These are phyloP conservation scores for Penicillium bovifimosum DNA, from an alignment of 495 filamentous ascomycete genomes.

Conservation along the genomic window DNA sequence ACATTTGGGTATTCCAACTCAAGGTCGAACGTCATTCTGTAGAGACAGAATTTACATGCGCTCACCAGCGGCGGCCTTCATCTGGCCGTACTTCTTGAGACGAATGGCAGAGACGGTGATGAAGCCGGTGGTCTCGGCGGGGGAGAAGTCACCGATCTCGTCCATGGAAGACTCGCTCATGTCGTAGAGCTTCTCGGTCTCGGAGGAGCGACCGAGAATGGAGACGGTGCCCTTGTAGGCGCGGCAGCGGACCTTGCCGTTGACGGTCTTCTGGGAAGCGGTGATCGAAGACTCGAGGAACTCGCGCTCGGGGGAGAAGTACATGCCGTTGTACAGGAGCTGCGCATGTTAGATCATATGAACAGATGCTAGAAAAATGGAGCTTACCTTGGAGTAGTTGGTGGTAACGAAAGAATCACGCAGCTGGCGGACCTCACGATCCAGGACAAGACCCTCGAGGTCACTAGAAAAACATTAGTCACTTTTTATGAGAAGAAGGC, in stretches of 20 bases:
- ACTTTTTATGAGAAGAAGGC: neutral
- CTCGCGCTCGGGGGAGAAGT: conserved; percentile 75
- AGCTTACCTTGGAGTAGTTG: conserved; percentile 58
- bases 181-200: conserved; percentile 82
- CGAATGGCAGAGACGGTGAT: conserved; percentile 79
- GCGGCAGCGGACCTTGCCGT: conserved; percentile 64
- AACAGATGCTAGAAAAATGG: neutral
- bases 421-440: conserved; percentile 75
- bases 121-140: conserved; percentile 70
- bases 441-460: conserved; percentile 79
- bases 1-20: conserved; percentile 15
- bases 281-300: conserved; percentile 69
- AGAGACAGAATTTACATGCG: conserved; percentile 14
- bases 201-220: conserved; percentile 67
- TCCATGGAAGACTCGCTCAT: conserved; percentile 82
- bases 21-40: neutral
- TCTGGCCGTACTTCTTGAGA: conserved; percentile 80
- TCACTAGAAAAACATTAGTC: conserved; percentile 39
- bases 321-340: conserved; percentile 69
- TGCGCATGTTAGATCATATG: conserved; percentile 4
- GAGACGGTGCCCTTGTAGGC: conserved; percentile 73
- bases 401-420: conserved; percentile 74
- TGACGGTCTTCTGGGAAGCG: conserved; percentile 64
- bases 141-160: conserved; percentile 72
- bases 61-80: conserved; percentile 60